Percentiles rank a stretch among this genome's conserved stretches.
These are phyloP conservation scores for Botrytis galanthina DNA, from an alignment of 2,329 filamentous ascomycete species.

Conservation along the genomic window DNA sequence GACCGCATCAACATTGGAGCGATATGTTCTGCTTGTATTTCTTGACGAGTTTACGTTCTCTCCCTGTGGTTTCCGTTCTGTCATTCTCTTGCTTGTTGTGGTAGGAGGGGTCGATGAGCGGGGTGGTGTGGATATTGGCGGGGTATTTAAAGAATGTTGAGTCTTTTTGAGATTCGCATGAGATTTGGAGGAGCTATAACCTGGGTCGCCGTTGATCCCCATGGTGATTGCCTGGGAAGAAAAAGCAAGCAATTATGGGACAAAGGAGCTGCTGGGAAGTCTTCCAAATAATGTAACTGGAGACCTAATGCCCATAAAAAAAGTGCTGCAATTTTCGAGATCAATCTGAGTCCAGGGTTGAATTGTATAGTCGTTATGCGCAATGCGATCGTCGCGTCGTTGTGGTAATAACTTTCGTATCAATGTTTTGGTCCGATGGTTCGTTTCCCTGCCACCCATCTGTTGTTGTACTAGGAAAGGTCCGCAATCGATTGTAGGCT, in stretches of 20 bases:
- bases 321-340: conserved; percentile 4
- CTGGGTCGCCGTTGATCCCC: conserved; percentile 33
- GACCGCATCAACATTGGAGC: conserved; percentile 29
- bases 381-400: conserved; percentile 20
- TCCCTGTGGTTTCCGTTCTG: conserved; percentile 33
- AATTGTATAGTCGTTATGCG: conserved; percentile 1
- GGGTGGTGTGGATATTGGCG: conserved; percentile 36
- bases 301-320: conserved; percentile 2
- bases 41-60: conserved; percentile 26
- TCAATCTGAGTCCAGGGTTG: background rate
- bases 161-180: conserved; percentile 30
- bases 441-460: conserved; percentile 19
- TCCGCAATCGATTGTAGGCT: conserved; percentile 18
- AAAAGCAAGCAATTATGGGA: conserved; percentile 10
- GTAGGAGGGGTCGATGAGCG: conserved; percentile 37
- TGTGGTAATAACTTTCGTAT: conserved; percentile 7
- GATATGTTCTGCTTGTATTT: conserved; percentile 26
- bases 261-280: conserved; percentile 4
- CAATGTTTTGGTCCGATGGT: conserved; percentile 14
- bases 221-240: conserved; percentile 26
- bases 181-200: conserved; percentile 28
- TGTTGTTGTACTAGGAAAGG: background rate
- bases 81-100: conserved; percentile 34
- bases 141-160: conserved; percentile 33
- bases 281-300: background rate